Conservation (phyloP, 108 stramenopile genomes). For the Seminavis robusta region DNA sequence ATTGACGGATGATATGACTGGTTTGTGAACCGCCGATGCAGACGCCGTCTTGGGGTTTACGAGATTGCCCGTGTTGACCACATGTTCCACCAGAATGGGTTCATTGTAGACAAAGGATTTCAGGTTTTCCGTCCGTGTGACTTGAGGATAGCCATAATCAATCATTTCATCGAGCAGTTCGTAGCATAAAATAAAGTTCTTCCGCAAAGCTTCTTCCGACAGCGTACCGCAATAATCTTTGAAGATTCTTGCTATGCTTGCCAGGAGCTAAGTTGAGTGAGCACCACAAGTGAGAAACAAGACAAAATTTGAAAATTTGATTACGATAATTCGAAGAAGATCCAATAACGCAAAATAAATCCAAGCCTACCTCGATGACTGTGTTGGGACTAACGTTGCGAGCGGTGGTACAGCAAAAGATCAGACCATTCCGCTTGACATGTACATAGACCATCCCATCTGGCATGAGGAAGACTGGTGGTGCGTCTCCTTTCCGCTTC, state of each 20-base stretch:
- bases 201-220: conserved; percentile 96
- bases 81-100: conserved; percentile 87
- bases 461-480: conserved; percentile 88
- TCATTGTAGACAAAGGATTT: conserved; percentile 99
- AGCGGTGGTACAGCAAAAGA: conserved; percentile 95
- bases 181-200: conserved; percentile 99
- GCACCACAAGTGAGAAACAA: not conserved
- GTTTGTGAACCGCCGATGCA: conserved; percentile 93
- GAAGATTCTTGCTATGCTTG: conserved; percentile 96
- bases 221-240: conserved; percentile 99
- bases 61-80: conserved; percentile 79
- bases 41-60: conserved; percentile 96
- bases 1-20: conserved; percentile 86
- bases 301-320: not conserved
- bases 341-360: not conserved
- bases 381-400: conserved; percentile 82
- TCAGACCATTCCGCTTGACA: conserved; percentile 93
- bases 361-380: conserved; percentile 57
- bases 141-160: conserved; percentile 98
- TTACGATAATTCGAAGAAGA: not conserved
- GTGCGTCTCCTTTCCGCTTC: conserved; percentile 75
- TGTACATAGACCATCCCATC: conserved; percentile 94
- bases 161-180: conserved; percentile 99
- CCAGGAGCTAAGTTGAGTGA: conserved; percentile 75
- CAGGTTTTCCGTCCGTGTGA: conserved; percentile 93